A percentile compares a stretch with the other conserved stretches of the same genome.
Conservation (phyloP, 371 early-diverging fungal species). For the Apophysomyces ossiformis region DNA sequence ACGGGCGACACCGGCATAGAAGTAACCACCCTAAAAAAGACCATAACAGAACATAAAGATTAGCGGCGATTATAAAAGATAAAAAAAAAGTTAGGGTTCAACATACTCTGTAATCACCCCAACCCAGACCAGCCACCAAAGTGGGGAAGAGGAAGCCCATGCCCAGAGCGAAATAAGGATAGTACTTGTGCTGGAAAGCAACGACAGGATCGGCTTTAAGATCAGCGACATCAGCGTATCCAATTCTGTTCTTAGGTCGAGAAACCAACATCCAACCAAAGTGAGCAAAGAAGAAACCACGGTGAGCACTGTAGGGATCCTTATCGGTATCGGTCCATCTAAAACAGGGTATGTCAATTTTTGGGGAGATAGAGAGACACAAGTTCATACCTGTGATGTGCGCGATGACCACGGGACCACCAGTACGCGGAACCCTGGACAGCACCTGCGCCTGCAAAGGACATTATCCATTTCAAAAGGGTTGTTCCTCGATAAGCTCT, state of each 20-base stretch:
- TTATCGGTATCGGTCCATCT: conserved; percentile 88
- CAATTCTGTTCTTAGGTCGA: conserved; percentile 72
- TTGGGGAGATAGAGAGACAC: background rate
- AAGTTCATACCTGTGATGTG: conserved; percentile 70
- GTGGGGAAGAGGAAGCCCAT: conserved; percentile 81
- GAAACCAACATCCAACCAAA: conserved; percentile 90
- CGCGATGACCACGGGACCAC: conserved; percentile 89
- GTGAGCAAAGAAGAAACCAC: conserved; percentile 88
- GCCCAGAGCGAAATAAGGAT: conserved; percentile 69
- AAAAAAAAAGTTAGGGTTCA: too few relatives aligned
- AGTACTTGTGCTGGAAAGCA: conserved; percentile 85
- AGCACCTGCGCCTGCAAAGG: conserved; percentile 74
- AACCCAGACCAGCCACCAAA: conserved; percentile 80
- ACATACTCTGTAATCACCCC: conserved; percentile 73
- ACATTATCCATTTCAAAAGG: conserved; percentile 59
- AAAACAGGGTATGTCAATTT: background rate
- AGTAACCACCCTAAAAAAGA: conserved; percentile 83
- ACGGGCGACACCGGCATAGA: conserved; percentile 81
- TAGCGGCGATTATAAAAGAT: too few relatives aligned
- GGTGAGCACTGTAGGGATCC: conserved; percentile 91
- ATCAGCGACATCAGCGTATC: conserved; percentile 86
- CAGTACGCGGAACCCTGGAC: conserved; percentile 85
- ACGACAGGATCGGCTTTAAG: conserved; percentile 80
- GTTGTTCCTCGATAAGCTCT: conserved; percentile 72
- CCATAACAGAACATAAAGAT: too few relatives aligned